Conservation (phyloP, 306 rosid species). For the Vigna trinervia region DNA sequence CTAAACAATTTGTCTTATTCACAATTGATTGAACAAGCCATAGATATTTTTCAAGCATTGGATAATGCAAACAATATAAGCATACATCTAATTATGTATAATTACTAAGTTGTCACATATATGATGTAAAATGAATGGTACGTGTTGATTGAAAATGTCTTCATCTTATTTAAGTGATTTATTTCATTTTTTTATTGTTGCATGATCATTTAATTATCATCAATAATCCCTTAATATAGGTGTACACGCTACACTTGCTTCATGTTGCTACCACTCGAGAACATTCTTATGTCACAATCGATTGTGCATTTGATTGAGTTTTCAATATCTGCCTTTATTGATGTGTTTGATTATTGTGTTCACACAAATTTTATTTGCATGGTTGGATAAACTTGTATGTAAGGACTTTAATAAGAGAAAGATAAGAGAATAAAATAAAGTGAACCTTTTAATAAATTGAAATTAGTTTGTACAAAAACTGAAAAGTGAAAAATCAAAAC, state of each 20-base stretch:
- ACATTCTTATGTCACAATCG: slow-evolving; percentile 25
- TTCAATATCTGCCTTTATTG: too few relatives aligned
- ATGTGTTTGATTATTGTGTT: too few relatives aligned
- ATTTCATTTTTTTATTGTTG: neutral
- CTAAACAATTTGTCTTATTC: slow-evolving; percentile 37
- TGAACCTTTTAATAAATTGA: too few relatives aligned
- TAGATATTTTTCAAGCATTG: slow-evolving; percentile 9
- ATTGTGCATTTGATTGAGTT: neutral
- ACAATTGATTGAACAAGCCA: neutral
- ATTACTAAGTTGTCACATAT: neutral
- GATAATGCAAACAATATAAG: neutral
- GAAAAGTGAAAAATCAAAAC: too few relatives aligned
- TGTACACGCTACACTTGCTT: slow-evolving; percentile 29
- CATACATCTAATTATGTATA: neutral
- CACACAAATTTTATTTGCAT: too few relatives aligned
- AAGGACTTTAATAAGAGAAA: too few relatives aligned
- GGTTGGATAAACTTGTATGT: too few relatives aligned
- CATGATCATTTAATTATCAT: slow-evolving; percentile 4
- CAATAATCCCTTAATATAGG: neutral
- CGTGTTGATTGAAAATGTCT: slow-evolving; percentile 19
- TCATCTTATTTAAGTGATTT: slow-evolving; percentile 21
- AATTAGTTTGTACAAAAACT: too few relatives aligned
- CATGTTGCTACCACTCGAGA: slow-evolving; percentile 4
- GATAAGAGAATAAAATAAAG: too few relatives aligned
- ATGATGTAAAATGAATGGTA: slow-evolving; percentile 30